Percentiles rank a stretch among this genome's conserved stretches.
Evolutionary conservation across 2,329 filamentous ascomycete species (phyloP).

Genomic region (Venturia pyrina): DNA sequence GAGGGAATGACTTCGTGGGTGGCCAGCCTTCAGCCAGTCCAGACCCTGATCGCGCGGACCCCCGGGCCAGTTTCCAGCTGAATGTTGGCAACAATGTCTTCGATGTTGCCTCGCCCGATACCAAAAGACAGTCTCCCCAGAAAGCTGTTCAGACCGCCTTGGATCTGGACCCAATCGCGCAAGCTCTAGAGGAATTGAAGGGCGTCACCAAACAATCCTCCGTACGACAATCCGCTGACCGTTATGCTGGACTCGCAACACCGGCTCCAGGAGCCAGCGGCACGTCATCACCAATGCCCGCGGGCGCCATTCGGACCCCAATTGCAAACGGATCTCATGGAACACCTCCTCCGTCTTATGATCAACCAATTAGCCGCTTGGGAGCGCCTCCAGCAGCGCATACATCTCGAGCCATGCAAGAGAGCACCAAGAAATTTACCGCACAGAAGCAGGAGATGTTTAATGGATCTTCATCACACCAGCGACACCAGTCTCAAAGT

Average conservation of each 20-base stretch:
- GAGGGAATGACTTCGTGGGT: constrained; percentile 12
- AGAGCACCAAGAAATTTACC: constrained; percentile 49
- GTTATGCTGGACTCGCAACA: constrained; percentile 86
- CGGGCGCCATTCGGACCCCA: constrained; percentile 34
- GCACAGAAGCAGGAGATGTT: constrained; percentile 72
- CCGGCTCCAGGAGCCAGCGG: constrained; percentile 47
- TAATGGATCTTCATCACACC: constrained; percentile 22
- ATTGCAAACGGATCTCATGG: constrained; percentile 43
- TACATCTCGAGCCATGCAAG: constrained; percentile 90
- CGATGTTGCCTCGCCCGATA: constrained; percentile 71
- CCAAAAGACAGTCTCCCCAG: constrained; percentile 37
- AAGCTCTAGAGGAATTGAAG: constrained; percentile 86
- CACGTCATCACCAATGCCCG: constrained; percentile 27
- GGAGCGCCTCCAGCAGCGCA: constrained; percentile 87
- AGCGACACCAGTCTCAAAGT: constrained; percentile 29
- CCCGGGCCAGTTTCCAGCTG: constrained; percentile 81
- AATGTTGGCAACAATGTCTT: constrained; percentile 97
- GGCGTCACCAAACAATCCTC: constrained; percentile 73
- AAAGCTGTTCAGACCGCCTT: constrained; percentile 34
- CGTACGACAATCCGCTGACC: constrained; percentile 83
- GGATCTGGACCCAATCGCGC: constrained; percentile 77
- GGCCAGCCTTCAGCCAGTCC: constrained; percentile 33
- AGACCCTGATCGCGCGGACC: constrained; percentile 82
- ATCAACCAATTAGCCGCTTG: constrained; percentile 62
- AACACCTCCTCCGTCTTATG: constrained; percentile 82